Base-by-base conservation (phyloP, 2,329 filamentous ascomycete species). In the Arthrinium puccinioides region DNA sequence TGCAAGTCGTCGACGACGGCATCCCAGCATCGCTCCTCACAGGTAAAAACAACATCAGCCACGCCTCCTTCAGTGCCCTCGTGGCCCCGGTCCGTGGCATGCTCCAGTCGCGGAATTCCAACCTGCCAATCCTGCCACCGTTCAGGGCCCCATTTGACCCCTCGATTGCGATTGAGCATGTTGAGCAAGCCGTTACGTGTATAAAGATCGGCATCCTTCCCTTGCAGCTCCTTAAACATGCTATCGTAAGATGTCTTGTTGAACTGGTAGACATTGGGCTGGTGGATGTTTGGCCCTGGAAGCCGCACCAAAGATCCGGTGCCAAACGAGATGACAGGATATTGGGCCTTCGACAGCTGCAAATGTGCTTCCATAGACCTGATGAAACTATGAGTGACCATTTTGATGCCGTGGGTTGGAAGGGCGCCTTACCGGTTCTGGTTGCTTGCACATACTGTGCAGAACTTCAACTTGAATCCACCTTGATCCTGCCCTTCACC, bases 351-450 rank as follows among this genome's bases (percentile, higher is more conserved):
- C 5, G 92, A 87, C 23, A 98, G 81, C 45, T 87, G 86, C 20
- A 96, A 78, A 62, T 98, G 92, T n/a, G 90, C 90, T 72, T 97
- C 92, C 92, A 98, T 97, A n/a, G 87, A 87, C 61, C 83, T 86
- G 31, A 10, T 6, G 5, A 11, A 15, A 11, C 21, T 27, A 21
- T n/a, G n/a, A 26, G 9, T 14, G 9, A 23, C 21, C 28, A 34
- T 16, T 9, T 15, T 10, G 15, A 36, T n/a, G 20, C 24, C 4
- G 10, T 23, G 8, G 16, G 16, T 37, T 27, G 32, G 24, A 23
- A 15, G 23, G 21, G 25, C 14, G 38, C 15, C 72, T 45, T 70
- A 94, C 79, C 92, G 81, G 57, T 98, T 98, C 62, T 98, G 88
- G 54, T 98, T 98, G 54, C 88, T 95, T 7, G 92, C 92, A 64